Conservation (phyloP, 495 filamentous ascomycete species). For the Penicillium verhagenii region DNA sequence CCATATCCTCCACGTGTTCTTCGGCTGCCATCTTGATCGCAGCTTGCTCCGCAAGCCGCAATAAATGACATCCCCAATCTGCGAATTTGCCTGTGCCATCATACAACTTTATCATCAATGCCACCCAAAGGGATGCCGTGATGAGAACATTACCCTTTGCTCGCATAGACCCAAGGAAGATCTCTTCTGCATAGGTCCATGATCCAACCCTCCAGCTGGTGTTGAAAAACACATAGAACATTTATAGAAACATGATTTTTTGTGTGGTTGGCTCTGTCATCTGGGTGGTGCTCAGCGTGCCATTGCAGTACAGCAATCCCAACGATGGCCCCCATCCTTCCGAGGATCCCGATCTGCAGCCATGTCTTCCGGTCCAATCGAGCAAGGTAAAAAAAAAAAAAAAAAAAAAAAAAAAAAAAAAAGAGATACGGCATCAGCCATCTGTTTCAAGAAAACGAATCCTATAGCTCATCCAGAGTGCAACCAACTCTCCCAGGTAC, state of each 20-base stretch:
- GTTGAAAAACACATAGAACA: constrained; percentile 73
- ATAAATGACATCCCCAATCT: constrained; percentile 60
- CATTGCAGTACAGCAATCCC: constrained; percentile 58
- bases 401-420: constrained; percentile 30
- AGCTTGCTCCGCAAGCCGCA: constrained; percentile 54
- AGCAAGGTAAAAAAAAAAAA: constrained; percentile 23
- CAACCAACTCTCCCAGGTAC: constrained; percentile 74
- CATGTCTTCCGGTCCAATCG: constrained; percentile 23
- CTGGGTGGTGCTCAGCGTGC: constrained; percentile 36
- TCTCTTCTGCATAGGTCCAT: constrained; percentile 24
- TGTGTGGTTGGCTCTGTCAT: constrained; percentile 60
- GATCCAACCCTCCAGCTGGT: constrained; percentile 26
- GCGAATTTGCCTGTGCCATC: constrained; percentile 68
- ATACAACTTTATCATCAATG: constrained; percentile 46
- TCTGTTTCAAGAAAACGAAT: constrained; percentile 47
- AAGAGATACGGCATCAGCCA: constrained; percentile 64
- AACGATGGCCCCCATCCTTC: constrained; percentile 70
- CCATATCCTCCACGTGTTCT: constrained; percentile 6
- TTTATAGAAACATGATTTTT: constrained; percentile 73
- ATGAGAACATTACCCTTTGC: constrained; percentile 28
- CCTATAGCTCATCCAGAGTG: constrained; percentile 74
- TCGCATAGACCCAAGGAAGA: constrained; percentile 27
- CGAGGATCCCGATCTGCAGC: constrained; percentile 45
- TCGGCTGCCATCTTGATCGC: constrained; percentile 6
- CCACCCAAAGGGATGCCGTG: constrained; percentile 30